Evolutionary conservation across 805 yeast species (phyloP), one percentile per base, ranked within the genome.

Genomic region (Candida endomychidarum): DNA sequence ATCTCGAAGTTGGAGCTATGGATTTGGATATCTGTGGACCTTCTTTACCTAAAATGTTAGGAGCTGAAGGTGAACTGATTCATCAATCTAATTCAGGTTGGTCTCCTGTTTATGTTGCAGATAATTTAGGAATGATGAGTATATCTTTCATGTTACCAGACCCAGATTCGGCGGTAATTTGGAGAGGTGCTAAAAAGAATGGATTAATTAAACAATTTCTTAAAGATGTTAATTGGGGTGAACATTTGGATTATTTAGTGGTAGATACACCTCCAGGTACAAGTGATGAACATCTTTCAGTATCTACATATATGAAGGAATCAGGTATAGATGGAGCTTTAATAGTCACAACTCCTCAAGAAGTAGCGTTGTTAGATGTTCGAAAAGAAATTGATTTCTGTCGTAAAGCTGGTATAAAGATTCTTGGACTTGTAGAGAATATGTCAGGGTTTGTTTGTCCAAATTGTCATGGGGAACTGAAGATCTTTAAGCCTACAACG

Each of bases 401-500:
- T 61, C 73, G 80, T 30, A 93, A 93, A 60, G 98, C 98, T 2
- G 82, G 81, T 2, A 89, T 93, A 46, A 82, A 75, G 44, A 76
- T 93, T 3, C 61, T 93, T 31, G 99, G 99, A 0, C 63, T 93
- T 10, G 97, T 93, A 14, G 99, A 93, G 59, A 93, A 93, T 60
- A 93, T 93, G 99, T 80, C 96, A 7, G 99, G 99, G 2, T 93
- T 93, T 65, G 98, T 93, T 11, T 93, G 99, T 60, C 99, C 99
- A 3, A 80, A 73, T 54, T 93, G 99, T 63, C 78, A 86, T 47
- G 93, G 93, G 7, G 86, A 90, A 62, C 86, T 96, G 0, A 80
- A 82, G 54, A 90, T 93, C 4, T 93, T 93, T 64, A 82, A 83
- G 46, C 87, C 99, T 11, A 93, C 99, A 1, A 93, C 99, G 0